Conservation (phyloP, 257 asterid species). For the Solanum microdontum region DNA sequence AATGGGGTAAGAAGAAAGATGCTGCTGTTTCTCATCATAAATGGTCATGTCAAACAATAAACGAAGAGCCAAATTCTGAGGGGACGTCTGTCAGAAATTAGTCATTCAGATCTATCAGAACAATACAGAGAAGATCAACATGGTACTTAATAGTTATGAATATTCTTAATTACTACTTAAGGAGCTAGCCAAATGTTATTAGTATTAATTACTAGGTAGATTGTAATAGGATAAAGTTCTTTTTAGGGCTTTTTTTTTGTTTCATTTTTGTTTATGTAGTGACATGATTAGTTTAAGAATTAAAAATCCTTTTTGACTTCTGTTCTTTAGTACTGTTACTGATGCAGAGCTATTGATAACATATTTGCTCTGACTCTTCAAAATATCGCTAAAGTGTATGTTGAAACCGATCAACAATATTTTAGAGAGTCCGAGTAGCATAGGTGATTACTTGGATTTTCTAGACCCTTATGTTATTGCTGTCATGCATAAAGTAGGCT, state of each 20-base stretch:
- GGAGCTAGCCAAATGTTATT: too few relatives aligned
- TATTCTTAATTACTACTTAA: not conserved
- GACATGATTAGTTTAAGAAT: not conserved
- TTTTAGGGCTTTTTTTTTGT: not conserved
- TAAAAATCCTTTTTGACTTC: not conserved
- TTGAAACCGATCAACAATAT: not conserved
- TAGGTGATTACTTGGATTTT: too few relatives aligned
- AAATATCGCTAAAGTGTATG: not conserved
- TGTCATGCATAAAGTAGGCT: not conserved
- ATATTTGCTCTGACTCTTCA: not conserved
- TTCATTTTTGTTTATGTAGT: not conserved
- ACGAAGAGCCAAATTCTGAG: not conserved
- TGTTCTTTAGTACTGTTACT: not conserved
- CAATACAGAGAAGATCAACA: not conserved
- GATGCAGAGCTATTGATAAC: not conserved
- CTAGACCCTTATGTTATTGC: not conserved
- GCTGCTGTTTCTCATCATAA: not conserved
- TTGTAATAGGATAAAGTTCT: not conserved
- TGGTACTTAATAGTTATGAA: not conserved
- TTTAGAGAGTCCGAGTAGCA: not conserved
- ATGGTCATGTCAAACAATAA: not conserved
- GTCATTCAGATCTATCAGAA: not conserved
- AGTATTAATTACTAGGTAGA: not conserved
- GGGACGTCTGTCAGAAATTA: not conserved
- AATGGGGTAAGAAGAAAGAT: conserved; percentile 52